phyloP scores from a whole-genome alignment of 2,329 filamentous ascomycete genomes.

The Lecanicillium sp. region DNA sequence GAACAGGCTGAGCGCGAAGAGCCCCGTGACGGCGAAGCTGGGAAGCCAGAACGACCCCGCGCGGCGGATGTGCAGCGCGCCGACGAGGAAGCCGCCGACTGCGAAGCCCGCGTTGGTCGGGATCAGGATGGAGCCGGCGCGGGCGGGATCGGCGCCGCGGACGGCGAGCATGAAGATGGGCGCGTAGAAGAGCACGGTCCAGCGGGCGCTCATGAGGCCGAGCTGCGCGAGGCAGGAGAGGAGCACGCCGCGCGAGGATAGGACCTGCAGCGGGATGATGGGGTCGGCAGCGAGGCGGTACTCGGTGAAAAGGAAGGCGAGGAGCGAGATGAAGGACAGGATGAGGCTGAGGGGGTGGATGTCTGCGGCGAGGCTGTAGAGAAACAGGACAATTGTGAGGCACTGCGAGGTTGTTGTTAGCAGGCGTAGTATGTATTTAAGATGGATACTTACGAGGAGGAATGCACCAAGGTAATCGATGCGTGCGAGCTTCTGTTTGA shows the following conservation, averaged over 20 bases:
- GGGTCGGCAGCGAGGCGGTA: constrained; percentile 58
- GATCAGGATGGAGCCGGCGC: constrained; percentile 69
- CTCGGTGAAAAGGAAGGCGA: constrained; percentile 58
- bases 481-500: constrained; percentile 49
- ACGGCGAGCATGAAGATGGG: constrained; percentile 76
- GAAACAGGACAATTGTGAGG: constrained; percentile 61
- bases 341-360: constrained; percentile 56
- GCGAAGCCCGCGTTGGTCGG: constrained; percentile 80
- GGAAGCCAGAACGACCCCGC: constrained; percentile 67
- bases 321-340: constrained; percentile 46
- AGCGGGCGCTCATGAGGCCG: constrained; percentile 74
- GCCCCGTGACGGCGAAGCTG: constrained; percentile 50
- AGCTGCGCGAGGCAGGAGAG: constrained; percentile 69
- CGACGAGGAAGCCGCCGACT: constrained; percentile 64
- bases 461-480: constrained; percentile 72
- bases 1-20: constrained; percentile 57
- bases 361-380: constrained; percentile 62
- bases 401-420: constrained; percentile 37
- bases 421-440: not conserved
- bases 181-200: constrained; percentile 74
- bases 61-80: constrained; percentile 69
- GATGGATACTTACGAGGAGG: constrained; percentile 47
- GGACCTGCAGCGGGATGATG: constrained; percentile 65
- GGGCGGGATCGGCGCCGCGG: constrained; percentile 60
- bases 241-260: constrained; percentile 64